phyloP scores from a whole-genome alignment of 2,329 filamentous ascomycete genomes.

The Alternaria rosae region DNA sequence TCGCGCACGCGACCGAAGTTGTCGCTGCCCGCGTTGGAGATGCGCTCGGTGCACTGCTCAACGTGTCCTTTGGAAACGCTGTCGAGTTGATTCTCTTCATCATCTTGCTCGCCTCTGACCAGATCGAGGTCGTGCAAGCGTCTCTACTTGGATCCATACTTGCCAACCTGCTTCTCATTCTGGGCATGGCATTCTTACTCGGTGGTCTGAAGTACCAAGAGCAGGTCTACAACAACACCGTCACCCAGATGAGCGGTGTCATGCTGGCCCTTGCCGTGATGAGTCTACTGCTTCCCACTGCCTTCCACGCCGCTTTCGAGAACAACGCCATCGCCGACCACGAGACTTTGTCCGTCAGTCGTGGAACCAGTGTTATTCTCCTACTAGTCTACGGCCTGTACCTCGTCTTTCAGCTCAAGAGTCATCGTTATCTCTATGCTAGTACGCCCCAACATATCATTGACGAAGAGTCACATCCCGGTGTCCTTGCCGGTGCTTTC shows the following conservation, averaged over 20 bases:
- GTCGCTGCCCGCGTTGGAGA: conserved; percentile 59
- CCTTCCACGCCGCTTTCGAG: conserved; percentile 88
- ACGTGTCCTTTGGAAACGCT: conserved; percentile 62
- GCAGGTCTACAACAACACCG: conserved; percentile 94
- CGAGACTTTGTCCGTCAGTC: conserved; percentile 82
- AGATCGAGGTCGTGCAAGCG: conserved; percentile 91
- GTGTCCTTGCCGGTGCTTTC: conserved; percentile 81
- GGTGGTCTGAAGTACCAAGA: conserved; percentile 87
- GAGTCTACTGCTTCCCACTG: conserved; percentile 87
- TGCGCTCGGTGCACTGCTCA: conserved; percentile 59
- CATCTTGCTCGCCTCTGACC: conserved; percentile 61
- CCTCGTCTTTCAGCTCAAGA: conserved; percentile 89
- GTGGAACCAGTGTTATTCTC: conserved; percentile 86
- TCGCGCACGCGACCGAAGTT: conserved; percentile 59
- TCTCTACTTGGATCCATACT: conserved; percentile 89
- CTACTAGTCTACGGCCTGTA: conserved; percentile 84
- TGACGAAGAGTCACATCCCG: conserved; percentile 87
- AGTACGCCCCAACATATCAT: conserved; percentile 89
- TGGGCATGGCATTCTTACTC: conserved; percentile 90
- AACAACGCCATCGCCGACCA: conserved; percentile 68
- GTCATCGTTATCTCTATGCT: conserved; percentile 91
- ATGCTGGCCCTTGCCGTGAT: conserved; percentile 89
- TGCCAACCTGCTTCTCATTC: conserved; percentile 84
- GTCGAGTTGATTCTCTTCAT: conserved; percentile 62
- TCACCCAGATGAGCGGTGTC: conserved; percentile 96